A percentile compares a stretch with the other conserved stretches of the same genome.
Conservation (phyloP, 805 yeast species). For the Starmerella gropengiesseri region DNA sequence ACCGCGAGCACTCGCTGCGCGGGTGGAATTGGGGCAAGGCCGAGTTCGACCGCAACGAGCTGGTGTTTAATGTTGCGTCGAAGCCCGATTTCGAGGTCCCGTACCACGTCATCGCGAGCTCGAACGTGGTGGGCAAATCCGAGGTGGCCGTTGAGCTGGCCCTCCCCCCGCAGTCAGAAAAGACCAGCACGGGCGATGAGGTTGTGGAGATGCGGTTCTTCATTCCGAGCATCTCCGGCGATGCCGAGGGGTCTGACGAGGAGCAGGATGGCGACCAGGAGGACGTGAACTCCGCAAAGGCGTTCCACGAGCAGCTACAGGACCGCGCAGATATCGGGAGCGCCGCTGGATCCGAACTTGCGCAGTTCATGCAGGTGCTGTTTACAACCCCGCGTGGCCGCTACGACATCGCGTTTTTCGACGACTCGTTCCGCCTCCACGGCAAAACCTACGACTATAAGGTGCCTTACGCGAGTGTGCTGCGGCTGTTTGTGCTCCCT, state of each 20-base stretch:
- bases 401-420: slow-evolving; percentile 90
- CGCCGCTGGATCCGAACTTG: slow-evolving; percentile 89
- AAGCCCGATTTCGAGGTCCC: slow-evolving; percentile 90
- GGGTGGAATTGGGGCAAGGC: slow-evolving; percentile 99
- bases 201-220: slow-evolving; percentile 88
- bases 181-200: slow-evolving; percentile 76
- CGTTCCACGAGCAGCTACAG: slow-evolving; percentile 80
- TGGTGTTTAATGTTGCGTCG: slow-evolving; percentile 73
- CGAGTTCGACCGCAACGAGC: slow-evolving; percentile 83
- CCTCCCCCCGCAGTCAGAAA: slow-evolving; percentile 39
- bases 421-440: slow-evolving; percentile 73
- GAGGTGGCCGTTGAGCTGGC: slow-evolving; percentile 88
- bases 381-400: slow-evolving; percentile 98
- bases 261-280: slow-evolving; percentile 31
- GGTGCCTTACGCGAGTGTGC: slow-evolving; percentile 79
- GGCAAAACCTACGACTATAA: slow-evolving; percentile 98
- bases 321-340: slow-evolving; percentile 92
- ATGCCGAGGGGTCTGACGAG: slow-evolving; percentile 33
- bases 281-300: slow-evolving; percentile 60
- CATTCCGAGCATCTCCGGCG: slow-evolving; percentile 70
- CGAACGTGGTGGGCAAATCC: slow-evolving; percentile 81
- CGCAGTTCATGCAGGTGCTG: slow-evolving; percentile 78
- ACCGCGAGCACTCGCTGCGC: slow-evolving; percentile 79
- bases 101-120: slow-evolving; percentile 63
- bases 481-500: slow-evolving; percentile 83